Conservation (phyloP, 495 filamentous ascomycete species). For the Penicillium mononematosum region DNA sequence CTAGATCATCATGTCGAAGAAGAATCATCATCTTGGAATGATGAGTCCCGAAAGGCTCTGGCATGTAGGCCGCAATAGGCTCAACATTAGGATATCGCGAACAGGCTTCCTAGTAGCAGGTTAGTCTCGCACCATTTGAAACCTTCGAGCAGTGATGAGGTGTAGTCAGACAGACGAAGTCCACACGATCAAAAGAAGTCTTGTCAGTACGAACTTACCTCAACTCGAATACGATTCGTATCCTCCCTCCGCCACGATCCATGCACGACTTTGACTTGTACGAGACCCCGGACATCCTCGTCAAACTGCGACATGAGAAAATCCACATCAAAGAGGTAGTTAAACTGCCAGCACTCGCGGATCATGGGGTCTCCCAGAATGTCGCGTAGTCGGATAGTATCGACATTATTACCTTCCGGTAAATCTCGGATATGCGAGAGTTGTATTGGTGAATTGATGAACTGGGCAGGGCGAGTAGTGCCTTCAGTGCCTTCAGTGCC, state of each 20-base stretch:
- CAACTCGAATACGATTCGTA: conserved; percentile 54
- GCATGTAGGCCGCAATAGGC: conserved; percentile 74
- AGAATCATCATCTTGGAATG: conserved; percentile 86
- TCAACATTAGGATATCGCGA: conserved; percentile 64
- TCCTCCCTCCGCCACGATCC: conserved; percentile 84
- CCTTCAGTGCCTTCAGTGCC: not conserved
- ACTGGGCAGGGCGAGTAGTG: not conserved
- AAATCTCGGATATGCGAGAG: conserved; percentile 72
- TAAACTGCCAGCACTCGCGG: conserved; percentile 86
- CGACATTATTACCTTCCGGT: conserved; percentile 59
- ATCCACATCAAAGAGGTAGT: conserved; percentile 79
- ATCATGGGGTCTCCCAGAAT: conserved; percentile 82
- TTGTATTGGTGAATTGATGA: conserved; percentile 64
- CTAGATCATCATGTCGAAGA: conserved; percentile 70
- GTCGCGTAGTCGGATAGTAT: conserved; percentile 64
- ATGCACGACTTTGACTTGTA: conserved; percentile 76
- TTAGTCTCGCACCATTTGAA: conserved; percentile 9
- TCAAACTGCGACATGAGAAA: conserved; percentile 73
- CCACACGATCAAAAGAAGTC: not conserved
- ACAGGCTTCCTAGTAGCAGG: conserved; percentile 52
- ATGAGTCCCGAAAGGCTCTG: conserved; percentile 85
- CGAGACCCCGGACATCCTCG: conserved; percentile 59
- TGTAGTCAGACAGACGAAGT: not conserved
- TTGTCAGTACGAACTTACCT: conserved; percentile 46
- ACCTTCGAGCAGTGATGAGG: not conserved